These are phyloP conservation scores for Sphaerulina musiva DNA, from an alignment of 2,329 filamentous ascomycete species.

Conservation along the genomic window DNA sequence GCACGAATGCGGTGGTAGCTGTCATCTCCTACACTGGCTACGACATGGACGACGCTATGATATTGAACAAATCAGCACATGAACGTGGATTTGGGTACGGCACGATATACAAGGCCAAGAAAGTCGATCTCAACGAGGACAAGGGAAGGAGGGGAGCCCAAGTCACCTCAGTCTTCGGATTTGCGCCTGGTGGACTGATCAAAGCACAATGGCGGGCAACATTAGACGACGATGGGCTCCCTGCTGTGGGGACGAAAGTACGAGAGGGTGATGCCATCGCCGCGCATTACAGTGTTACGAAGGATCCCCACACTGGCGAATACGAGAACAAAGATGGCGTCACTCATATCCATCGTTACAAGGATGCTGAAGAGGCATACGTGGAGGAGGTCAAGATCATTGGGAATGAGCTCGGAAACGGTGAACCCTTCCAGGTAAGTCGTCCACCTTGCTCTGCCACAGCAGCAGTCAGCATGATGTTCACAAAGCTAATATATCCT, in stretches of 20 bases:
- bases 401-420: constrained; percentile 75
- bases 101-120: constrained; percentile 96
- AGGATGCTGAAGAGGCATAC: constrained; percentile 79
- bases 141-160: constrained; percentile 51
- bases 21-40: constrained; percentile 99
- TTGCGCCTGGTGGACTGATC: constrained; percentile 69
- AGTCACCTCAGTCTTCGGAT: constrained; percentile 80
- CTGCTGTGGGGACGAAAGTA: constrained; percentile 70
- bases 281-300: constrained; percentile 81
- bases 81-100: constrained; percentile 94
- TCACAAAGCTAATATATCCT: constrained; percentile 29
- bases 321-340: constrained; percentile 79
- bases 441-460: too few relatives aligned
- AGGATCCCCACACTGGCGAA: constrained; percentile 63
- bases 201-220: constrained; percentile 63
- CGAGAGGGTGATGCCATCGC: constrained; percentile 77
- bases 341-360: constrained; percentile 89
- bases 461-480: too few relatives aligned
- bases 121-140: constrained; percentile 78
- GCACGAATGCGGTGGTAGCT: constrained; percentile 88
- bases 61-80: constrained; percentile 93
- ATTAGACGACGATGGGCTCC: constrained; percentile 82
- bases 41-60: constrained; percentile 99
- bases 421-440: constrained; percentile 48
- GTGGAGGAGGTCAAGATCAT: constrained; percentile 90